These are phyloP conservation scores for Forsythia viridissima DNA, from an alignment of 257 asterid genomes.

Conservation along the genomic window DNA sequence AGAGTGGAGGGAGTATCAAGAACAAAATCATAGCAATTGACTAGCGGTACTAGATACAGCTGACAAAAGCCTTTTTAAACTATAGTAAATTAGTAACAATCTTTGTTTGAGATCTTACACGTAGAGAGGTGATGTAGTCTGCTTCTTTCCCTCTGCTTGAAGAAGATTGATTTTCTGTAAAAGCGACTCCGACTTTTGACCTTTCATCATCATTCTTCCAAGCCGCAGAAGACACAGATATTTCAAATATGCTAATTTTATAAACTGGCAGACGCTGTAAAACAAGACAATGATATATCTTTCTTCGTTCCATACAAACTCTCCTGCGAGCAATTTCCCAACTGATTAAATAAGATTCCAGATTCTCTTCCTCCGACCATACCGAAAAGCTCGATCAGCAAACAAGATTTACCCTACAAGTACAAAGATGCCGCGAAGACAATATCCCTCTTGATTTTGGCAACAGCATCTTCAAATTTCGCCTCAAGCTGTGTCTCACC, in stretches of 20 bases:
- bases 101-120: no score
- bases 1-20: no score
- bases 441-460: conserved; percentile 93
- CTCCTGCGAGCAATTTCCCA: not conserved
- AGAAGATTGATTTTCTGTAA: not conserved
- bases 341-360: not conserved
- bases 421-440: conserved; percentile 98
- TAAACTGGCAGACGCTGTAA: not conserved
- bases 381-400: not conserved
- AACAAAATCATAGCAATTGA: no score
- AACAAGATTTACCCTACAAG: conserved; percentile 36
- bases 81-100: not conserved
- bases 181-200: not conserved
- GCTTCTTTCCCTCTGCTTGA: not conserved
- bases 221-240: not conserved
- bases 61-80: not conserved
- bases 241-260: not conserved
- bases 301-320: not conserved
- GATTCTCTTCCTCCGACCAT: conserved; percentile 6
- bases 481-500: conserved; percentile 85
- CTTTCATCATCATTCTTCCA: not conserved
- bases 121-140: not conserved
- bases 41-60: not conserved
- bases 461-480: conserved; percentile 89
- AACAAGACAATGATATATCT: not conserved